Conservation (phyloP, 768 basidiomycete species). For the Suillus decipiens region DNA sequence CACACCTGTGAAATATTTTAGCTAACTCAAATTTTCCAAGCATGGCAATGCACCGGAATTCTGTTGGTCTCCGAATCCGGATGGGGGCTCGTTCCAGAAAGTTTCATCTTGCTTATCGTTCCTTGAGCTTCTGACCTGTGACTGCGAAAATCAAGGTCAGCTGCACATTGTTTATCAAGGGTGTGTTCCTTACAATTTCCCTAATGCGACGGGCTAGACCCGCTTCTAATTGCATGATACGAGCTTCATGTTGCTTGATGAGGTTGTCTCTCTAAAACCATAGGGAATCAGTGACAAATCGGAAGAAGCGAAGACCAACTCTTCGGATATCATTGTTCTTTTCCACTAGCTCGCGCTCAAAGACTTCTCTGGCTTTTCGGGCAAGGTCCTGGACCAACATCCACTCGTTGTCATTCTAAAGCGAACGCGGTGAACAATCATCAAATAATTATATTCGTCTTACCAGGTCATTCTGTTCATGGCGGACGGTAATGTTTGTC, state of each 20-base stretch:
- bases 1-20: background rate
- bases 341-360: slow-evolving; percentile 53
- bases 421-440: slow-evolving; percentile 10
- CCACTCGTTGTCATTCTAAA: slow-evolving; percentile 52
- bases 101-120: slow-evolving; percentile 4
- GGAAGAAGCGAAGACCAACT: slow-evolving; percentile 33
- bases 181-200: slow-evolving; percentile 29
- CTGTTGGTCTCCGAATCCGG: slow-evolving; percentile 6
- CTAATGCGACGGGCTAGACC: slow-evolving; percentile 47
- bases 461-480: slow-evolving; percentile 51
- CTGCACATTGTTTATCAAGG: slow-evolving; percentile 1
- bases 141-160: slow-evolving; percentile 8
- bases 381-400: slow-evolving; percentile 48
- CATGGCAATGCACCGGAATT: background rate
- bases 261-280: slow-evolving; percentile 47
- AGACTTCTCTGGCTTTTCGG: slow-evolving; percentile 43
- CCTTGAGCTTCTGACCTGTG: slow-evolving; percentile 8
- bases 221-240: slow-evolving; percentile 48
- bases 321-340: slow-evolving; percentile 59
- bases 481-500: slow-evolving; percentile 36
- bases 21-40: slow-evolving; percentile 1
- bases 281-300: slow-evolving; percentile 12
- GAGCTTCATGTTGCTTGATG: slow-evolving; percentile 44
- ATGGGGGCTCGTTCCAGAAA: slow-evolving; percentile 10
- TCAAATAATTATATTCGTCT: slow-evolving; percentile 14